A percentile compares a stretch with the other conserved stretches of the same genome.
These are phyloP conservation scores for Stemphylium vesicarium DNA, from an alignment of 2,329 filamentous ascomycete species.

Conservation along the genomic window DNA sequence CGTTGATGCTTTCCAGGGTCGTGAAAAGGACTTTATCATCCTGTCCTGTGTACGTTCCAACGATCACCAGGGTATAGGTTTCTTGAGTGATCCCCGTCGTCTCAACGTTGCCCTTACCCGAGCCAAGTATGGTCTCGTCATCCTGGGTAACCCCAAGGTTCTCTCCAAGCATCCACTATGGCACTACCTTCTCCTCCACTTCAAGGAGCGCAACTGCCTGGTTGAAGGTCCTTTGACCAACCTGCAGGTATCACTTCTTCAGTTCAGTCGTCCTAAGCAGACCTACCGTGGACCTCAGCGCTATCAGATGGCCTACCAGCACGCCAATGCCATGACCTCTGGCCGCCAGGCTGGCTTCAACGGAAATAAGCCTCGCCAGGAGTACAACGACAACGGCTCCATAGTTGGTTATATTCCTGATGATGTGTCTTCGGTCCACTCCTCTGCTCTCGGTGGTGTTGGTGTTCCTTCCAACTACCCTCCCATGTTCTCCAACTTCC, in stretches of 20 bases:
- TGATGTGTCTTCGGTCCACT: constrained; percentile 94
- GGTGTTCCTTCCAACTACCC: constrained; percentile 85
- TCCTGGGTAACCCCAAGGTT: constrained; percentile 96
- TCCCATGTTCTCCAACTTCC: constrained; percentile 93
- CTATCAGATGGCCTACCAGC: constrained; percentile 80
- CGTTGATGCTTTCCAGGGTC: constrained; percentile 97
- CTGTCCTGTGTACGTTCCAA: constrained; percentile 98
- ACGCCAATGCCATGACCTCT: constrained; percentile 65
- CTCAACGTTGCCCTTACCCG: constrained; percentile 96
- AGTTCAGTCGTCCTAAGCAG: constrained; percentile 93
- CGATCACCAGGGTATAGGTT: constrained; percentile 98
- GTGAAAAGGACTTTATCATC: constrained; percentile 99
- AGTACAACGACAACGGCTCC: constrained; percentile 78
- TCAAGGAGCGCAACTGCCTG: constrained; percentile 95
- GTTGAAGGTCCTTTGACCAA: constrained; percentile 96
- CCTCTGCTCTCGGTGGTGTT: constrained; percentile 84
- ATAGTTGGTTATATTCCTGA: constrained; percentile 96
- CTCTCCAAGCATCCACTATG: constrained; percentile 96
- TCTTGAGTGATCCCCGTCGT: constrained; percentile 95
- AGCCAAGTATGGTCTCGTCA: constrained; percentile 95
- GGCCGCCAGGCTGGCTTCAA: constrained; percentile 48
- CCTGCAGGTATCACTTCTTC: constrained; percentile 90
- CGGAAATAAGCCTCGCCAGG: constrained; percentile 59
- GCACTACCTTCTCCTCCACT: constrained; percentile 94
- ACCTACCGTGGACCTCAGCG: constrained; percentile 88